Percentiles rank a stretch among this genome's conserved stretches.
phyloP scores from a whole-genome alignment of 495 filamentous ascomycete species.

The Usnea hakonensis region DNA sequence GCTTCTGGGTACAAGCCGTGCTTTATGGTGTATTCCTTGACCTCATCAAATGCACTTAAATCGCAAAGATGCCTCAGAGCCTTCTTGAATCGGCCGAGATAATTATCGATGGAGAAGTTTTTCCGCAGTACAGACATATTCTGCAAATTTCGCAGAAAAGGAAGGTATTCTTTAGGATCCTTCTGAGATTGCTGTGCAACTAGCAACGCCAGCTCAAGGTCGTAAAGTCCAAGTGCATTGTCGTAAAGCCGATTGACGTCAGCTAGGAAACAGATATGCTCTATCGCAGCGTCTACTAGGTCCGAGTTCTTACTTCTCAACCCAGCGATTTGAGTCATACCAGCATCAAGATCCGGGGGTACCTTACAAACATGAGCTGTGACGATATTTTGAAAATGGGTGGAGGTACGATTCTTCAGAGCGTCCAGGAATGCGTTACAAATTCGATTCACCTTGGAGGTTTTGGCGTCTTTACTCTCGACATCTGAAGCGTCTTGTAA shows the following conservation, averaged over 20 bases:
- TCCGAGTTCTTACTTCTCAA: conserved; percentile 58
- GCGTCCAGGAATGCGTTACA: conserved; percentile 75
- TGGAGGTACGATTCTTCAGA: conserved; percentile 54
- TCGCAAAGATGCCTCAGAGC: conserved; percentile 68
- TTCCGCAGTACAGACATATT: conserved; percentile 58
- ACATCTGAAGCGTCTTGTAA: neutral
- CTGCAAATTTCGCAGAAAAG: conserved; percentile 83
- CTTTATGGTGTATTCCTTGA: conserved; percentile 63
- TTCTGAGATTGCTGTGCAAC: conserved; percentile 95
- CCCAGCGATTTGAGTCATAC: conserved; percentile 65
- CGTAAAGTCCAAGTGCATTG: conserved; percentile 79
- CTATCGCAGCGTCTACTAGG: conserved; percentile 54
- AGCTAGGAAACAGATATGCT: conserved; percentile 93
- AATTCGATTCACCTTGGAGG: conserved; percentile 73
- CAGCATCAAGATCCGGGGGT: conserved; percentile 83
- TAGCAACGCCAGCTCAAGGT: conserved; percentile 79
- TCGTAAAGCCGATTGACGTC: conserved; percentile 93
- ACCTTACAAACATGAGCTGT: conserved; percentile 90
- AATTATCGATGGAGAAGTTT: conserved; percentile 80
- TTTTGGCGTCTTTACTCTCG: conserved; percentile 22
- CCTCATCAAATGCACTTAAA: conserved; percentile 62
- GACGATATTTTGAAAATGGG: conserved; percentile 82
- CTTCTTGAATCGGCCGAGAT: conserved; percentile 66
- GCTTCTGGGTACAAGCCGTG: conserved; percentile 73
- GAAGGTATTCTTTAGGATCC: conserved; percentile 91